phyloP scores from a whole-genome alignment of 441 rosid species.

The Erodium moschatum region DNA sequence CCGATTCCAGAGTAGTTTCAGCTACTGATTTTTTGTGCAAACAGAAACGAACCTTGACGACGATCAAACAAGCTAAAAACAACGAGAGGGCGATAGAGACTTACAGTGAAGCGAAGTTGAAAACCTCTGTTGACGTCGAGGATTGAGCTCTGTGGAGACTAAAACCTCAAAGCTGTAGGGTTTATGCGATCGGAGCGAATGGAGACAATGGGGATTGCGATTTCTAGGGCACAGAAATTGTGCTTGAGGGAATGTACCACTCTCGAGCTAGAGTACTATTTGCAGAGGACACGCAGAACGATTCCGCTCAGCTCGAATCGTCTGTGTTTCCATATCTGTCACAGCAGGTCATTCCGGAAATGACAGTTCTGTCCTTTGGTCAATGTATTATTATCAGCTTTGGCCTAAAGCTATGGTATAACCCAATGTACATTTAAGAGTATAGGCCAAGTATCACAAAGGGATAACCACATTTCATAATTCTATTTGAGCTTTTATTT shows the following conservation, averaged over 20 bases:
- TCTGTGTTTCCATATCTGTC: neutral
- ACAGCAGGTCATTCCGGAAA: neutral
- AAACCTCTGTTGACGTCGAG: no score
- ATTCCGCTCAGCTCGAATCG: neutral
- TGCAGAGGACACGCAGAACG: neutral
- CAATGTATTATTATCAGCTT: neutral
- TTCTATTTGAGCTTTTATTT: no score
- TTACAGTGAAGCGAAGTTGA: no score
- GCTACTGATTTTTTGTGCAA: neutral
- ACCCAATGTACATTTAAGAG: no score
- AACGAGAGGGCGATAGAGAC: no score
- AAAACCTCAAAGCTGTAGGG: neutral
- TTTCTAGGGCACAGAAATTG: neutral
- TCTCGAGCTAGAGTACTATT: neutral
- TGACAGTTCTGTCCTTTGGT: neutral
- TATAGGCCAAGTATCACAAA: no score
- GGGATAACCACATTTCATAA: no score
- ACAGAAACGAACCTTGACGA: neutral
- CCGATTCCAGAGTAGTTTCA: no score
- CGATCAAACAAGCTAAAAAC: neutral
- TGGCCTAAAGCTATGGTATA: no score
- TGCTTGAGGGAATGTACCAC: neutral
- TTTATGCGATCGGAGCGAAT: neutral
- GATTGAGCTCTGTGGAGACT: no score
- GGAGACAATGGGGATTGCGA: neutral